Evolutionary conservation across 2,329 filamentous ascomycete species (phyloP), one percentile per base, ranked within the genome.

Genomic region (Allantophomopsis lycopodina): DNA sequence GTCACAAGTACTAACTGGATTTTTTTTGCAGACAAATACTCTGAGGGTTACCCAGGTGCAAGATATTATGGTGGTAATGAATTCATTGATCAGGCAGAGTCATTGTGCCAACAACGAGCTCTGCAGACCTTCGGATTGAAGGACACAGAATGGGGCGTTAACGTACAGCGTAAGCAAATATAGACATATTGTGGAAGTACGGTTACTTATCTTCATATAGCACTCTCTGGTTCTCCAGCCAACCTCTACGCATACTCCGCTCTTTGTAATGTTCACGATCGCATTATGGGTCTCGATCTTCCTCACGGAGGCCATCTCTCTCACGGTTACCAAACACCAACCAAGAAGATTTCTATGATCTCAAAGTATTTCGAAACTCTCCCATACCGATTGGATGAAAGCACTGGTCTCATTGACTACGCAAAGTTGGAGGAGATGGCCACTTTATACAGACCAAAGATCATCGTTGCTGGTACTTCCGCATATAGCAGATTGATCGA

Each of bases 341-440:
- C 80, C 39, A 86, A 81, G 62, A 89, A 88, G 73, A 96, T 98
- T 59, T 96, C 89, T n/a, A 87, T 88, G 54, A 79, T 98, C 49
- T 96, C 89, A 42, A 96, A 94, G 59, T 98, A 98, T 68, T 98
- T 98, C 60, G 91, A 98, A 68, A 98, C 91, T 30, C 68, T 98
- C 46, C 91, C 91, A 5, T 98, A 98, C 69, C 80, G 86, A 43
- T 73, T 96, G 40, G 77, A 95, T 65, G 83, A 93, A 56, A 71
- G 79, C 46, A 96, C 89, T 5, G 91, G 91, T 44, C 70, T 89
- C 51, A 98, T 98, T 55, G 88, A 98, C 68, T 98, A 98, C 62
- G 79, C 85, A 55, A 82, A 82, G 57, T 73, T 98, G 40, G 88
- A 94, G 62, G 79, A 93, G 59, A 71, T 87, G 45, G 89, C 91